Evolutionary conservation across 2,329 filamentous ascomycete genomes (phyloP), one percentile per base, ranked within the genome.

Genomic region (Periconia sp.): DNA sequence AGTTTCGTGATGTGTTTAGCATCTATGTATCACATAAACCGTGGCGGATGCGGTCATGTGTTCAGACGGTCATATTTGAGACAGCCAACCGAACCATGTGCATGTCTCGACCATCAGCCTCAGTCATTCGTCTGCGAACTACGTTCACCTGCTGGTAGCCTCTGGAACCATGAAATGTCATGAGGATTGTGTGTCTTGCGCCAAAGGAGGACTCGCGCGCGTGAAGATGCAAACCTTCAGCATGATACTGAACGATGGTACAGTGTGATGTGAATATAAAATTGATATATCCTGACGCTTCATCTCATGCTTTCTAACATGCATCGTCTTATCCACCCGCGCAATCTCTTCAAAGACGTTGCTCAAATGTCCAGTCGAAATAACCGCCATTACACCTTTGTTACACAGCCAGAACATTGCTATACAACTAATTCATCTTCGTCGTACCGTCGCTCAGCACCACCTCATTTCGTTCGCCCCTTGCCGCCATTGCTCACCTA

Each of bases 71-170:
- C 67, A 69, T n/a, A n/a, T 65, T 58, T 59, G 69, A 69, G 65
- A 70, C 67, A 69, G 53, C 23, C 45, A 55, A 56, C 54, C 58
- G 58, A 56, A 51, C 62, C 66, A 70, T 64, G 66, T 65, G 66
- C 60, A 57, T 46, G 52, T 46, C 42, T 53, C 46, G 54, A 57
- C 56, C 66, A 67, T 57, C 61, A 63, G 58, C 58, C 54, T 57
- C 59, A 58, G 60, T 68, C 67, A 70, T 56, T 60, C 56, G 63
- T 55, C 54, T 58, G 53, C 47, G 43, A 47, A 50, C 58, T 47
- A 51, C 52, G 53, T 65, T 67, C 65, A 65, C 54, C 60, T 64
- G 64, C 68, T 67, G 60, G 65, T 58, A 58, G 55, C 41, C 51
- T 55, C 47, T 55, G 64, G 61, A 58, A 65, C 63, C 54, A 49